A percentile compares a stretch with the other conserved stretches of the same genome.
Conservation (phyloP, 495 filamentous ascomycete species). For the Cryomyces minteri region DNA sequence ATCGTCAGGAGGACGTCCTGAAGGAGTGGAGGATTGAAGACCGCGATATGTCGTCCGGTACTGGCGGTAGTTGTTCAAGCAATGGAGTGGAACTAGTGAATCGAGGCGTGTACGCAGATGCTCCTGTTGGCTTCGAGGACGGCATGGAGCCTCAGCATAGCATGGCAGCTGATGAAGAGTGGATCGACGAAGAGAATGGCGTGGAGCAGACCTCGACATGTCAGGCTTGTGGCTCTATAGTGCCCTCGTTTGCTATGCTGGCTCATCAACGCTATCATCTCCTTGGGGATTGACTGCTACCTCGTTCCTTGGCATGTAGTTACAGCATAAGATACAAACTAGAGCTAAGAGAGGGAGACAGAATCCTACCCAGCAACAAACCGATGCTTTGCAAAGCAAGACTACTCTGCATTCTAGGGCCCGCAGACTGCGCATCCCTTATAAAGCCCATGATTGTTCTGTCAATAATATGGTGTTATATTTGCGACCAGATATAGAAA, state of each 20-base stretch:
- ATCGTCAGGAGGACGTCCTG: constrained; percentile 41
- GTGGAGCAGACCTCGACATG: constrained; percentile 26
- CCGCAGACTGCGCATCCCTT: too few species aligned
- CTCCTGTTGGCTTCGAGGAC: neutral
- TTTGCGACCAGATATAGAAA: too few species aligned
- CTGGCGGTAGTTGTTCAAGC: constrained; percentile 2
- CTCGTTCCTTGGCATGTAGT: neutral
- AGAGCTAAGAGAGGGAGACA: too few species aligned
- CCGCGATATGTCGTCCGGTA: constrained; percentile 15
- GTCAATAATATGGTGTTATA: too few species aligned
- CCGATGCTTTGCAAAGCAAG: too few species aligned
- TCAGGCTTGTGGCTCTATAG: constrained; percentile 36
- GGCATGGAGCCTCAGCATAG: constrained; percentile 10
- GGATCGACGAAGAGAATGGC: constrained; percentile 28
- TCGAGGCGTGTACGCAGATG: neutral
- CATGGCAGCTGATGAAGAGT: constrained; percentile 15
- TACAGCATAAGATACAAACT: too few species aligned
- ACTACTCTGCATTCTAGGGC: too few species aligned
- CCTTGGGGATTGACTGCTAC: constrained; percentile 14
- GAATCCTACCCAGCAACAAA: too few species aligned
- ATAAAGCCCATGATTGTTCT: too few species aligned
- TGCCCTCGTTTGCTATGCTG: constrained; percentile 53
- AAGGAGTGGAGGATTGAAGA: constrained; percentile 43
- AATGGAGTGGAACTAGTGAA: neutral
- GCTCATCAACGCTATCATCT: constrained; percentile 59